Evolutionary conservation across 2,329 filamentous ascomycete species (phyloP).

Genomic region (Septoria linicola): DNA sequence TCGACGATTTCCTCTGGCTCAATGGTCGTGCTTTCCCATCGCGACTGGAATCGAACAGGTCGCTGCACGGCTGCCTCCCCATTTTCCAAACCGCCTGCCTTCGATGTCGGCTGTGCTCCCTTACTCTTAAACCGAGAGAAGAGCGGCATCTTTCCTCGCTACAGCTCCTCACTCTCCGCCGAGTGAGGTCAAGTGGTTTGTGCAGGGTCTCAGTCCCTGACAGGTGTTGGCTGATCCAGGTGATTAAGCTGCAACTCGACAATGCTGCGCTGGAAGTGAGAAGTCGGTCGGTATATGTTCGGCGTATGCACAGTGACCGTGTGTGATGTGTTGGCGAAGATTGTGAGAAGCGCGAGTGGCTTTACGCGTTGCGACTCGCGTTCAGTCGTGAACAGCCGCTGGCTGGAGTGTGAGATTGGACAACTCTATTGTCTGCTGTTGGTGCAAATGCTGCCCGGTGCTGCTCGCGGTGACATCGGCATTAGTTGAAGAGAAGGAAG

Average conservation of each 20-base stretch:
- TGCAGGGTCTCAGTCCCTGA: constrained; percentile 9
- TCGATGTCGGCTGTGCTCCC: constrained; percentile 61
- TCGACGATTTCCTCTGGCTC: constrained; percentile 90
- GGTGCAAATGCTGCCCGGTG: no score
- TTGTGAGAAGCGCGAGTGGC: no score
- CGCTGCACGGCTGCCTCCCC: constrained; percentile 58
- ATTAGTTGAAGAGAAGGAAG: no score
- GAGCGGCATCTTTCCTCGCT: constrained; percentile 50
- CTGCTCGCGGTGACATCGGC: no score
- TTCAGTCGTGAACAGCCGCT: no score
- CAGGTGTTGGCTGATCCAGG: not conserved
- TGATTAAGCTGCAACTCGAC: not conserved
- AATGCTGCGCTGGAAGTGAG: constrained; percentile 2
- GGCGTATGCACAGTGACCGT: constrained; percentile 3
- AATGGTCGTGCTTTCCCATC: constrained; percentile 78
- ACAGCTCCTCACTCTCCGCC: not conserved
- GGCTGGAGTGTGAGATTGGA: no score
- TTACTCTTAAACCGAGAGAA: constrained; percentile 71
- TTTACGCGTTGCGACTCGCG: no score
- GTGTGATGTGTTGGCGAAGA: not conserved
- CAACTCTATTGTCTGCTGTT: no score
- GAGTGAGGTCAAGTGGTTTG: not conserved
- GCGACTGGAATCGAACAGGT: constrained; percentile 73
- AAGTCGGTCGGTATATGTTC: not conserved
- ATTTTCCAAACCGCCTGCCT: constrained; percentile 41